Evolutionary conservation across 169 alveolate species (phyloP).

Genomic region (Plasmodium gaboni): DNA sequence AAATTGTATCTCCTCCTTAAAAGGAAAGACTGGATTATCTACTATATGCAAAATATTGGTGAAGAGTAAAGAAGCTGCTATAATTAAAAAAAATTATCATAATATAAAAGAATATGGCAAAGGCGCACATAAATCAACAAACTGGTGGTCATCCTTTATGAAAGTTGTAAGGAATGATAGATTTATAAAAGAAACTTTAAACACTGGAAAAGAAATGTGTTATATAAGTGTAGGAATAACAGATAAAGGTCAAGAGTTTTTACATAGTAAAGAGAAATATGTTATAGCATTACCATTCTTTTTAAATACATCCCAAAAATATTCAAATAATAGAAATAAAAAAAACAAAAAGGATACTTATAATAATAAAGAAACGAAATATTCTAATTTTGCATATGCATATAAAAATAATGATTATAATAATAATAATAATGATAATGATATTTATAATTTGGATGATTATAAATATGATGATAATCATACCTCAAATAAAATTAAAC

Average conservation of each 20-base stretch:
- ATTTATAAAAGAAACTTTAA: conserved; percentile 39
- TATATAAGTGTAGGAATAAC: conserved; percentile 62
- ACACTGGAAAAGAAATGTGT: conserved; percentile 32
- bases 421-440: no score
- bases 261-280: conserved; percentile 16
- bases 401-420: no score
- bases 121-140: conserved; percentile 30
- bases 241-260: conserved; percentile 45
- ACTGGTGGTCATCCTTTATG: conserved; percentile 73
- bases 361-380: background rate
- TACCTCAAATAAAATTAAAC: no score
- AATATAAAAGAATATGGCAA: conserved; percentile 61
- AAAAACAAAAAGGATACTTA: background rate
- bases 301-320: background rate
- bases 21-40: conserved; percentile 66
- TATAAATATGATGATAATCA: no score
- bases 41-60: conserved; percentile 54
- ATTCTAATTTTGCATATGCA: background rate
- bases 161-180: conserved; percentile 69
- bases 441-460: no score
- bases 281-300: conserved; percentile 28
- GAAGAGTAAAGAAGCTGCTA: conserved; percentile 54
- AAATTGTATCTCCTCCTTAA: conserved; percentile 54
- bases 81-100: conserved; percentile 61
- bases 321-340: conserved; percentile 7